Evolutionary conservation across 2,329 filamentous ascomycete species (phyloP), one percentile per base, ranked within the genome.

Genomic region (Canariomyces notabilis): DNA sequence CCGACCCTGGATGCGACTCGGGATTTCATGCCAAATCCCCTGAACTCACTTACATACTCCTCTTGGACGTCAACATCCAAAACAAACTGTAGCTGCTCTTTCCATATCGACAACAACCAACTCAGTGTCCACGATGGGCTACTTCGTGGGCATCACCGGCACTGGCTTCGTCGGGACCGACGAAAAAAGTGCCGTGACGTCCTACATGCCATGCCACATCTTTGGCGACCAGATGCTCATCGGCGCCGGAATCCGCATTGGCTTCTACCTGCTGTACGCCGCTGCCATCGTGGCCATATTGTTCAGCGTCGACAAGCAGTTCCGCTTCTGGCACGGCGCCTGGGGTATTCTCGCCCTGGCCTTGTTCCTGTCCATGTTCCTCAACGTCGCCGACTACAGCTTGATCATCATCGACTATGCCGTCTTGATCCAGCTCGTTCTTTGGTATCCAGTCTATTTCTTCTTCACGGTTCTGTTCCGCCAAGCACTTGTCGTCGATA

Each of bases 161-260:
- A 58, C 56, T 19, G 52, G 52, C 41, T 58, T 58, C 46, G 52
- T 58, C 37, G 56, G 56, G 21, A 54, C 52, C 44, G 52, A 48
- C 44, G 56, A 58, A 45, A 42, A 51, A 48, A 52, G 49, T 38
- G 56, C 56, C 16, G 56, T 58, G 23, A 55, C 56, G 12, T 56
- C 54, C 12, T 58, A 46, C 46, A 42, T 42, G 41, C 56, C 56
- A 29, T 58, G 56, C 21, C 56, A 58, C 44, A 56, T 58, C 42
- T 58, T 58, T 29, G 56, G 56, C 19, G 54, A 58, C 49, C 54
- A 57, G 49, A 56, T 56, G 54, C 56, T 58, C 29, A 58, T 58
- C 46, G 56, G 56, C 37, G 38, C 46, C 33, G 56, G 56, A 29
- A 56, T 58, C 22, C 52, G 56, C 15, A 33, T 54, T 21, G 56